Conservation (phyloP, 495 filamentous ascomycete species). For the Podospora pseudopauciseta region DNA sequence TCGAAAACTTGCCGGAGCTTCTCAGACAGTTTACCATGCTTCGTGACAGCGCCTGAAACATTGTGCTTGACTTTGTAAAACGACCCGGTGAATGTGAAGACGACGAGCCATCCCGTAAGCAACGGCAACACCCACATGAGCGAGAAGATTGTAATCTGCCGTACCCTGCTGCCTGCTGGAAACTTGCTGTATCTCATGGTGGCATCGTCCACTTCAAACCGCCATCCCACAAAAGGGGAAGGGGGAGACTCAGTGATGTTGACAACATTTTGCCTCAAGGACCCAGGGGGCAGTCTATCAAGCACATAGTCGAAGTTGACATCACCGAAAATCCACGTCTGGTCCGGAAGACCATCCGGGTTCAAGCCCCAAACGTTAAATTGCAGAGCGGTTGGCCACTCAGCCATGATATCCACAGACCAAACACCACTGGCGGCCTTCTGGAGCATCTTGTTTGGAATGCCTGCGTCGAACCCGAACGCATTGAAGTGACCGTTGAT, state of each 20-base stretch:
- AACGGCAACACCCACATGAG: slow-evolving; percentile 46
- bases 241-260: slow-evolving; percentile 57
- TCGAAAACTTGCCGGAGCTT: slow-evolving; percentile 22
- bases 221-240: slow-evolving; percentile 53
- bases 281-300: slow-evolving; percentile 57
- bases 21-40: slow-evolving; percentile 27
- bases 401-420: slow-evolving; percentile 57
- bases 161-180: slow-evolving; percentile 52
- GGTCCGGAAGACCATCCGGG: slow-evolving; percentile 57
- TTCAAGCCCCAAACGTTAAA: slow-evolving; percentile 56
- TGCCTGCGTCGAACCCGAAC: slow-evolving; percentile 61
- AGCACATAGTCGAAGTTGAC: slow-evolving; percentile 56
- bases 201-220: slow-evolving; percentile 53
- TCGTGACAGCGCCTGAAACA: slow-evolving; percentile 45
- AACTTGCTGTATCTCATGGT: slow-evolving; percentile 44
- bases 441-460: slow-evolving; percentile 52
- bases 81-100: slow-evolving; percentile 59
- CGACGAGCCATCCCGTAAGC: slow-evolving; percentile 51
- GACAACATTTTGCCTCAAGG: slow-evolving; percentile 47
- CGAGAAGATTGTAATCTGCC: slow-evolving; percentile 57
- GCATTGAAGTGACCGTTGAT: slow-evolving; percentile 62
- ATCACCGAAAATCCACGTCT: slow-evolving; percentile 56
- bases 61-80: slow-evolving; percentile 54
- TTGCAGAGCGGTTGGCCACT: slow-evolving; percentile 54
- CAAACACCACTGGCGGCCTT: slow-evolving; percentile 48